phyloP scores from a whole-genome alignment of 257 asterid genomes.

The Penstemon barbatus region DNA sequence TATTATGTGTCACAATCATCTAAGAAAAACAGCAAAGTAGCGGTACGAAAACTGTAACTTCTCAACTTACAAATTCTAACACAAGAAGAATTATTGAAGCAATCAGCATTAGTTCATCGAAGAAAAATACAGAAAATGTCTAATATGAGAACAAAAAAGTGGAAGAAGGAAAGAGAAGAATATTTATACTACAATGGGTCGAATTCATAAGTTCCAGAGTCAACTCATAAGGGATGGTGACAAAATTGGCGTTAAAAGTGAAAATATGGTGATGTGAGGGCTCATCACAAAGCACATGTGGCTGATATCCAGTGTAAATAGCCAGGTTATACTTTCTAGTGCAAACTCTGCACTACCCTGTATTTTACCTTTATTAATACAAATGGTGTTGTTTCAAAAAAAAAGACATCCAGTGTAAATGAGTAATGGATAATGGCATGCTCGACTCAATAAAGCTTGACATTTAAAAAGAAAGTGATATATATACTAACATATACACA shows the following conservation, averaged over 20 bases:
- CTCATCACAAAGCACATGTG: neutral
- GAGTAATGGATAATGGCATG: slow-evolving; percentile 12
- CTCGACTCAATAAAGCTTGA: neutral
- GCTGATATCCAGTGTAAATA: neutral
- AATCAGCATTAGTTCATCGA: neutral
- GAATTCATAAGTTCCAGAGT: neutral
- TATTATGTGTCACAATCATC: neutral
- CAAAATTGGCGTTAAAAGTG: neutral
- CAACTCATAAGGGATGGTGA: neutral
- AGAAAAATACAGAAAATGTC: neutral
- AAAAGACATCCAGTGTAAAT: neutral
- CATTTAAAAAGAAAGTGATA: neutral
- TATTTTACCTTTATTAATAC: too few relatives aligned
- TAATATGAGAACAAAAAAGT: neutral
- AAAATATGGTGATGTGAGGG: neutral
- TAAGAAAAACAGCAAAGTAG: neutral
- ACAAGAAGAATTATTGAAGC: neutral
- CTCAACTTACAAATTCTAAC: neutral
- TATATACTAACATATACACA: neutral
- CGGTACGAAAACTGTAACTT: neutral
- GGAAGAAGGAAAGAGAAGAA: too few relatives aligned
- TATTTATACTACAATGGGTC: neutral
- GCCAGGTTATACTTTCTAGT: neutral
- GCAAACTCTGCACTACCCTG: too few relatives aligned
- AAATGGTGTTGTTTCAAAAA: too few relatives aligned